Percentiles rank a stretch among this genome's conserved stretches.
phyloP scores from a whole-genome alignment of 2,329 filamentous ascomycete genomes.

The Hypoxylon sp. region DNA sequence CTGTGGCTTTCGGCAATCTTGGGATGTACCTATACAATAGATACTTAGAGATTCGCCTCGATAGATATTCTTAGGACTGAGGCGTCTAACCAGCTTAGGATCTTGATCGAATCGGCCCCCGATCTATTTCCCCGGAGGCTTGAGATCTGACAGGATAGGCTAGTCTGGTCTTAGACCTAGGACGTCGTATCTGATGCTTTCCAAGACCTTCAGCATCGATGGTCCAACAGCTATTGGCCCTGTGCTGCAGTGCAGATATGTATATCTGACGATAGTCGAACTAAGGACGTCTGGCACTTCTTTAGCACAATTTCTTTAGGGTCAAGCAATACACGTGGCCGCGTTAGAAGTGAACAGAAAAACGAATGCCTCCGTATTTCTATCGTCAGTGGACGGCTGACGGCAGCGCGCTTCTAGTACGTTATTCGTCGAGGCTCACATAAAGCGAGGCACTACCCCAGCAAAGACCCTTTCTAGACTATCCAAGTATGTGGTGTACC shows the following conservation, averaged over 20 bases:
- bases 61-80: not conserved
- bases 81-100: not conserved
- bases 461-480: not conserved
- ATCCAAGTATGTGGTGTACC: not conserved
- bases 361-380: not conserved
- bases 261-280: not conserved
- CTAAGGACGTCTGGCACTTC: not conserved
- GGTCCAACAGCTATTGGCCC: not conserved
- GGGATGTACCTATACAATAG: not conserved
- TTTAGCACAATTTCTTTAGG: not conserved
- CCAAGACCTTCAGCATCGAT: not conserved
- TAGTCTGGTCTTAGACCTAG: not conserved
- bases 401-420: not conserved
- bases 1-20: not conserved
- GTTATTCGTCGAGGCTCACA: not conserved
- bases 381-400: not conserved
- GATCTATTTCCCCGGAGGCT: constrained; percentile 2
- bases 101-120: not conserved
- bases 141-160: not conserved
- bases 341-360: not conserved
- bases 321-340: not conserved
- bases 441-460: not conserved
- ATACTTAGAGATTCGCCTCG: not conserved
- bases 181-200: not conserved
- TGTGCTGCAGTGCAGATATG: not conserved